A percentile compares a stretch with the other conserved stretches of the same genome.
Conservation (phyloP, 768 basidiomycete genomes). For the Stropharia rugosoannulata region DNA sequence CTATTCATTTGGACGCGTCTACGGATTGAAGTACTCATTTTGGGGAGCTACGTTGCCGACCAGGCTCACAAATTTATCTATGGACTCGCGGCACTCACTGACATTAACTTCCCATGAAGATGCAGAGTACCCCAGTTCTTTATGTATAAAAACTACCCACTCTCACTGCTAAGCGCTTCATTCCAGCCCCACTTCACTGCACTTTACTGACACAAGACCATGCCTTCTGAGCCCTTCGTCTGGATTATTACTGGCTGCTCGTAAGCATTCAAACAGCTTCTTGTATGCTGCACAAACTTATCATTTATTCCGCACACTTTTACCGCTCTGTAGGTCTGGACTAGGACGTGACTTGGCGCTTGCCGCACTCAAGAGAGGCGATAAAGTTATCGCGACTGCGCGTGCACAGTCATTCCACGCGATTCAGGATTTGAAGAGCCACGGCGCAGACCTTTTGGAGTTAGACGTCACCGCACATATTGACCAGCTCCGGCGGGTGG, state of each 20-base stretch:
- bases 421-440: conserved; percentile 25
- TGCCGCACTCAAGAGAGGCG: conserved; percentile 43
- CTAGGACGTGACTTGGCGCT: conserved; percentile 37
- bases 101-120: too few species aligned
- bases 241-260: conserved; percentile 13
- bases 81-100: too few species aligned
- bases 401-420: conserved; percentile 32
- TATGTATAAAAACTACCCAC: too few species aligned
- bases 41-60: too few species aligned
- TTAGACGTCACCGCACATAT: conserved; percentile 9
- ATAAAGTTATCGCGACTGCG: conserved; percentile 48
- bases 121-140: too few species aligned
- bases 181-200: too few species aligned
- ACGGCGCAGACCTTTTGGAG: conserved; percentile 11
- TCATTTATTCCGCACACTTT: too few species aligned
- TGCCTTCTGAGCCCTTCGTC: neutral
- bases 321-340: conserved; percentile 25
- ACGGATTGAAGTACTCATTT: too few species aligned
- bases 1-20: too few species aligned
- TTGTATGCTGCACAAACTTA: neutral
- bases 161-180: too few species aligned
- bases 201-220: too few species aligned
- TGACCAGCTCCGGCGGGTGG: conserved; percentile 26
- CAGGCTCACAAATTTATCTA: too few species aligned
- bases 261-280: neutral